Conservation (phyloP, 768 basidiomycete species). For the Mycena haematopus region DNA sequence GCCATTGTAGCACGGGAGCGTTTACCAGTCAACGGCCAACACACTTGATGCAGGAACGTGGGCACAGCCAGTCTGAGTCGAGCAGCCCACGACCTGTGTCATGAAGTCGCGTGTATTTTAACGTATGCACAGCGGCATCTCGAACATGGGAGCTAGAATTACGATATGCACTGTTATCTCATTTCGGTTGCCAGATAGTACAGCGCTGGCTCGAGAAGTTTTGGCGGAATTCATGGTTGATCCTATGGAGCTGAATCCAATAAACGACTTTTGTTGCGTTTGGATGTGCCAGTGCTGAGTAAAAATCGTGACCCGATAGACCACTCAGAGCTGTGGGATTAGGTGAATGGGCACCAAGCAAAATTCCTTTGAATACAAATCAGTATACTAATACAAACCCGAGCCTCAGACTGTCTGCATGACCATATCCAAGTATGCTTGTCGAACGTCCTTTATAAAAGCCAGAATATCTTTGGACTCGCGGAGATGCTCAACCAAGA, state of each 20-base stretch:
- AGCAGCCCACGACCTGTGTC: too few species aligned
- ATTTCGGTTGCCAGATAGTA: too few species aligned
- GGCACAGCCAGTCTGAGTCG: too few species aligned
- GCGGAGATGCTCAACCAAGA: slow-evolving; percentile 75
- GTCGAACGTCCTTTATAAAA: slow-evolving; percentile 74
- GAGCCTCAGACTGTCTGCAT: background rate
- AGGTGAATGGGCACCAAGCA: background rate
- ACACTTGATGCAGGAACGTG: too few species aligned
- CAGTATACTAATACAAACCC: slow-evolving; percentile 6
- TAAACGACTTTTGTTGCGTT: background rate
- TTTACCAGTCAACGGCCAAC: too few species aligned
- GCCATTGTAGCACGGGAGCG: too few species aligned
- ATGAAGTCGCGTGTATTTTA: too few species aligned
- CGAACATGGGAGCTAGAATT: background rate
- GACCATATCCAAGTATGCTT: slow-evolving; percentile 51
- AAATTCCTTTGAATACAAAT: background rate
- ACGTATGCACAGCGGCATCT: background rate
- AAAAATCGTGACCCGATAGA: too few species aligned
- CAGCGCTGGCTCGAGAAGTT: background rate
- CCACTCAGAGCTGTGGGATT: background rate
- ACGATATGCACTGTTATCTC: background rate
- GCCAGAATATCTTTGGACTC: slow-evolving; percentile 69
- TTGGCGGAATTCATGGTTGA: background rate
- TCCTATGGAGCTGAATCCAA: background rate
- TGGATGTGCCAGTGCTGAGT: too few species aligned